Evolutionary conservation across 495 filamentous ascomycete species (phyloP).

Genomic region (Penicillium salamii): DNA sequence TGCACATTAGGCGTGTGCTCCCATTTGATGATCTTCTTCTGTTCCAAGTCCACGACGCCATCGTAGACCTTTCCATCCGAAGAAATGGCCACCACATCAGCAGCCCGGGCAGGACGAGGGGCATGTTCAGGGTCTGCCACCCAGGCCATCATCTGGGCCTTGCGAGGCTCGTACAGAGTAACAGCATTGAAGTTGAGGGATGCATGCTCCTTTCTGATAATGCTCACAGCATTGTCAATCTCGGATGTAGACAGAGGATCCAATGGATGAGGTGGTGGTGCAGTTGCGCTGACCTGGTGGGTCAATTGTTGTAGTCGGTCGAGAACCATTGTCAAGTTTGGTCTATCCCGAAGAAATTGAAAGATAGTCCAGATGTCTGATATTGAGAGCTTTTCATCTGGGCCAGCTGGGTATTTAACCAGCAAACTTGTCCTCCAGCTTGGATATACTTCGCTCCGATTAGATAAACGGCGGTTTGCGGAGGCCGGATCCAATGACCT

Average conservation of each 20-base stretch:
- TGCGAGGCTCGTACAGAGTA: constrained; percentile 82
- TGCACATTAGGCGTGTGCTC: constrained; percentile 75
- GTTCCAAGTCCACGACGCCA: constrained; percentile 74
- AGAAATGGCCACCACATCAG: constrained; percentile 85
- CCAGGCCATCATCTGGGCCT: constrained; percentile 85
- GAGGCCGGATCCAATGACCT: constrained; percentile 28
- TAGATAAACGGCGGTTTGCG: constrained; percentile 22
- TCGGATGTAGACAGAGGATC: constrained; percentile 78
- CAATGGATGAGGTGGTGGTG: constrained; percentile 68
- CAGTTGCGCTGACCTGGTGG: constrained; percentile 57
- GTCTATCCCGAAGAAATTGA: too few relatives aligned
- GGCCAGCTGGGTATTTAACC: constrained; percentile 1
- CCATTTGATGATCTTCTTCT: constrained; percentile 72
- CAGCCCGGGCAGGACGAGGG: constrained; percentile 66
- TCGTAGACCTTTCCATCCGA: constrained; percentile 80
- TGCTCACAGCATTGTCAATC: constrained; percentile 69
- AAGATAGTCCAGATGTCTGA: too few relatives aligned
- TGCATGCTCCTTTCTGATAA: constrained; percentile 70
- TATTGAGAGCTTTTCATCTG: too few relatives aligned
- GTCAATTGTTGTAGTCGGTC: constrained; percentile 68
- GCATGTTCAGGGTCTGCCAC: constrained; percentile 58
- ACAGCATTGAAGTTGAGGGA: constrained; percentile 83
- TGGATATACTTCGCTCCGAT: constrained; percentile 7
- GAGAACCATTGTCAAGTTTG: constrained; percentile 53
- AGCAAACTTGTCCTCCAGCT: background rate